Base-by-base conservation (phyloP, 1,284 basidiomycete species). In the Trametes pubescens region DNA sequence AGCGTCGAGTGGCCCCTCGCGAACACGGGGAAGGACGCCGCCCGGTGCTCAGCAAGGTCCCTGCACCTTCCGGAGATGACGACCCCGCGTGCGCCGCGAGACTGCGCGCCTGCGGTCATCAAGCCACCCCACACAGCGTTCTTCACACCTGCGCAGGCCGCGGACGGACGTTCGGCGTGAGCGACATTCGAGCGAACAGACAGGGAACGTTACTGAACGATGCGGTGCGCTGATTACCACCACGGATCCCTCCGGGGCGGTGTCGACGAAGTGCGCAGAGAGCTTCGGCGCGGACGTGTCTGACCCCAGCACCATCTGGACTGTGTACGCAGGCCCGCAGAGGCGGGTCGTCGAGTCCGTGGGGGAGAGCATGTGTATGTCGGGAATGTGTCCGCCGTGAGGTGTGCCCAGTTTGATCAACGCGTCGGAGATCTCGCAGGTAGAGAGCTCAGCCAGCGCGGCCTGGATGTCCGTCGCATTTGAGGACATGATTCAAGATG, bases 61-160 rank as follows among this genome's bases (percentile, higher is more conserved):
- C 95, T 85, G 78, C 92, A 94, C 13, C 93, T 85, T 1, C 95
- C 95, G 53, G 89, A 91, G 59, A 97, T 89, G 53, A 97, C 81
- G 38, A 93, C 92, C 7, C 93, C 95, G 18, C 82, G 78, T 5
- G 88, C 88, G 24, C 84, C 84, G 47, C 89, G 85, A 14, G 85
- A 80, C 71, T 88, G 85, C 0, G 95, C 94, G 18, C 94, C 90
- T 0, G 92, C 90, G 1, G 93, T 91, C 93, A 97, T 95, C 37
- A 97, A 84, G 3, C 95, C 95, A 9, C 95, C 95, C 92, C 95
- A 96, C 0, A 94, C 91, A 0, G 94, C 94, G 68, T 91, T 95
- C 75, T 91, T 93, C 51, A 83, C 80, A 67, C 88, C 92, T 94
- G 75, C 56, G 56, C 44, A 32, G 24, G 13, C 34, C 47, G 54